Evolutionary conservation across 768 basidiomycete species (phyloP), one percentile per base, ranked within the genome.

Genomic region (Postia placenta): DNA sequence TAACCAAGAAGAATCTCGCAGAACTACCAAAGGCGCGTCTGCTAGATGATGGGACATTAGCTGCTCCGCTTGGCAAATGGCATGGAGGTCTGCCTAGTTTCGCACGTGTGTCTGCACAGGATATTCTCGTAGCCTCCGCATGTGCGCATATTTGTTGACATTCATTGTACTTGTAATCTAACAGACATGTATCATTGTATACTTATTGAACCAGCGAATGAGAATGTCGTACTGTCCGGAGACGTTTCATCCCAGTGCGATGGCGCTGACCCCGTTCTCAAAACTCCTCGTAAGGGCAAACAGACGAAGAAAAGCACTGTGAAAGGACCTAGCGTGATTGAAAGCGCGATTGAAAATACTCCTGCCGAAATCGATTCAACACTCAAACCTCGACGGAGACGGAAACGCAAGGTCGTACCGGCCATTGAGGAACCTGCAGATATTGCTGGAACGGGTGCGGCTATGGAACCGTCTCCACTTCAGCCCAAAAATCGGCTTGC

Each of bases 11-110:
- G 60, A 75, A 69, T 36, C 76, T 73, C 45, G 60, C 69, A 15
- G 83, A 87, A 23, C 71, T 90, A 4, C 87, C 87, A 11, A 67
- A 68, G 20, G 56, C 61, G 27, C 74, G 66, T 56, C 44, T 71
- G 20, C 61, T 67, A 39, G 67, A 70, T 22, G 72, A 79, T 60
- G 79, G 77, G 36, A 60, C 62, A 17, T 54, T 58, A 37, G 74
- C 74, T 33, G 48, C 61, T 44, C 70, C 80, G 14, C 59, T 82
- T 17, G 56, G 53, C 20, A 68, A 71, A 17, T 80, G 74, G 73
- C 30, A 50, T 35, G 67, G 68, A 37, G 72, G 69, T 4, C 49
- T 56, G 56, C 51, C 42, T 52, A 37, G 52, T 35, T 14, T 42
- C 15, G 28, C 27, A 17, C 20, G 3, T 33, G 36, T 50, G 44